These are phyloP conservation scores for Camellia sinensis DNA, from an alignment of 148 eudicot species.

Conservation along the genomic window DNA sequence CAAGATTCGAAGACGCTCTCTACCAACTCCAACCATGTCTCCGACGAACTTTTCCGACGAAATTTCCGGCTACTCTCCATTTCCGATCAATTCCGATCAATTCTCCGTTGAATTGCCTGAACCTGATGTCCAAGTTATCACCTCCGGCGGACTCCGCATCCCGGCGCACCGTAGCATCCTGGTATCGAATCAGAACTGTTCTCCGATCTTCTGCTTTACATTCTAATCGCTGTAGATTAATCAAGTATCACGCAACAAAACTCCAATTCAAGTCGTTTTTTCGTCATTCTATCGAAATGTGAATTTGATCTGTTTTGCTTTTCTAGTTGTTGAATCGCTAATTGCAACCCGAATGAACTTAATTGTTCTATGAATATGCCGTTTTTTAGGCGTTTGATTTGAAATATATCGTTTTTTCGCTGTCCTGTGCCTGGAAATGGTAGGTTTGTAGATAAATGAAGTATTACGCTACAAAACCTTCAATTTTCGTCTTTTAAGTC, in stretches of 20 bases:
- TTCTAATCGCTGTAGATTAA: neutral
- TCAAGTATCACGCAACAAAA: neutral
- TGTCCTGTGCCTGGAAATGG: no score
- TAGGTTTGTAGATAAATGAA: neutral
- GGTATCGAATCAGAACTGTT: conserved; percentile 31
- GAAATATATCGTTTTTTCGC: no score
- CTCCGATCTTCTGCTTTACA: neutral
- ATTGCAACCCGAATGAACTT: no score
- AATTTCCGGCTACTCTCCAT: neutral
- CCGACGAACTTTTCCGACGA: conserved; percentile 23
- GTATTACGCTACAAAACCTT: neutral
- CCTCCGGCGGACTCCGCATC: conserved; percentile 58
- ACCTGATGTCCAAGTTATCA: conserved; percentile 45
- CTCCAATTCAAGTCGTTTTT: no score
- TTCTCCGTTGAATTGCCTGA: conserved; percentile 30
- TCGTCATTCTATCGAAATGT: no score
- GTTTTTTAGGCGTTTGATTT: no score
- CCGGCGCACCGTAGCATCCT: conserved; percentile 64
- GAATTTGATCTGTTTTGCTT: no score
- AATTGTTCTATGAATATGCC: no score
- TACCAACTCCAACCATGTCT: conserved; percentile 15
- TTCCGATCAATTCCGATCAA: conserved; percentile 20
- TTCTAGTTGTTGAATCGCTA: no score
- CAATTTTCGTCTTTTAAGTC: neutral
- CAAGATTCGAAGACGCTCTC: neutral